A percentile compares a stretch with the other conserved stretches of the same genome.
These are phyloP conservation scores for Nakazawaea sp. DNA, from an alignment of 805 yeast genomes.

Conservation along the genomic window DNA sequence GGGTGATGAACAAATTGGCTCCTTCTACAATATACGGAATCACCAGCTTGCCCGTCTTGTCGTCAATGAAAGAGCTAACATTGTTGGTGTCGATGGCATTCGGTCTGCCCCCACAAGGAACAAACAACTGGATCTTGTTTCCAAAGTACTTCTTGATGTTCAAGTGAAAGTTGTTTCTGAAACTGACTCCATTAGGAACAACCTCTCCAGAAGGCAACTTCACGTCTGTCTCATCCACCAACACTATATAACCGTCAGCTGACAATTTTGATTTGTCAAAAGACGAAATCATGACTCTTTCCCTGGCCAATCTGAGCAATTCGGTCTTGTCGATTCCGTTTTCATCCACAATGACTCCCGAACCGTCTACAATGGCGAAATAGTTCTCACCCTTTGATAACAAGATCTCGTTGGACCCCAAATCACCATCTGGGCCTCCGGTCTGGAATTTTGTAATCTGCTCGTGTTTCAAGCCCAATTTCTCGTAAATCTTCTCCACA, in stretches of 20 bases:
- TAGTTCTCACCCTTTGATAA: slow-evolving; percentile 79
- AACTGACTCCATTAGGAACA: slow-evolving; percentile 78
- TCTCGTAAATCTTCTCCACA: slow-evolving; percentile 81
- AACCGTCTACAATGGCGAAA: slow-evolving; percentile 89
- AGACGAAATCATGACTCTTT: slow-evolving; percentile 65
- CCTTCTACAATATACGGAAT: slow-evolving; percentile 95
- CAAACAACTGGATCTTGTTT: slow-evolving; percentile 72
- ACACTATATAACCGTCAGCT: slow-evolving; percentile 69
- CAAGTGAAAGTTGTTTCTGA: slow-evolving; percentile 87
- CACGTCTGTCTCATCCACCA: slow-evolving; percentile 79
- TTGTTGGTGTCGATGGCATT: slow-evolving; percentile 88
- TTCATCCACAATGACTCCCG: slow-evolving; percentile 92
- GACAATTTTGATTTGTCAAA: slow-evolving; percentile 66
- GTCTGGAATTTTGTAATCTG: slow-evolving; percentile 81
- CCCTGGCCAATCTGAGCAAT: slow-evolving; percentile 68
- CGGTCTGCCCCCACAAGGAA: slow-evolving; percentile 99
- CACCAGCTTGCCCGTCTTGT: slow-evolving; percentile 65
- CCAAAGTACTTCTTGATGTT: slow-evolving; percentile 58
- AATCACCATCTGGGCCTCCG: slow-evolving; percentile 98
- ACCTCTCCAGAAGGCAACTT: slow-evolving; percentile 69
- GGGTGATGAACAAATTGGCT: slow-evolving; percentile 93
- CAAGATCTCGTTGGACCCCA: slow-evolving; percentile 92
- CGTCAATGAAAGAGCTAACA: slow-evolving; percentile 64
- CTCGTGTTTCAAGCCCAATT: slow-evolving; percentile 53
- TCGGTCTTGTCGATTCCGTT: slow-evolving; percentile 80